Evolutionary conservation across 805 yeast species (phyloP).

Genomic region (Yamadazyma ubonensis): DNA sequence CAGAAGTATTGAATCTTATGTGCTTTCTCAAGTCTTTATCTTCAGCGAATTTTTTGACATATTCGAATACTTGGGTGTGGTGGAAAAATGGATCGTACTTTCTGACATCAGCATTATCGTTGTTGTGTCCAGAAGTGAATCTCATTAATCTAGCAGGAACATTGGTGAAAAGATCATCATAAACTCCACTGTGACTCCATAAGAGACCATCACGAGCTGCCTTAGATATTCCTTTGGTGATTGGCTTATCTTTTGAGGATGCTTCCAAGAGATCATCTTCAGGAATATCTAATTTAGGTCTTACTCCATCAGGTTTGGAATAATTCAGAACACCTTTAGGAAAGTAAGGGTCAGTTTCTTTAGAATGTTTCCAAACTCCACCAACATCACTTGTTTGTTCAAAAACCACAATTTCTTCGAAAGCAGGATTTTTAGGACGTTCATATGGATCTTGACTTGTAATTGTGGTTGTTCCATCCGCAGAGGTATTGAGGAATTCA

Average conservation of each 20-base stretch:
- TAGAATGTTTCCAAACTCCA: constrained; percentile 40
- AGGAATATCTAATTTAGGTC: constrained; percentile 15
- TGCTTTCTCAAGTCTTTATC: constrained; percentile 24
- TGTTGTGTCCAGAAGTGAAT: constrained; percentile 28
- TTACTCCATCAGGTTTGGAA: constrained; percentile 31
- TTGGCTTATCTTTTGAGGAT: constrained; percentile 20
- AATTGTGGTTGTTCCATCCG: constrained; percentile 19
- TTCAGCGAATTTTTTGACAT: constrained; percentile 26
- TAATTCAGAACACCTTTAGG: constrained; percentile 24
- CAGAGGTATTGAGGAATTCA: constrained; percentile 26
- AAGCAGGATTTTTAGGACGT: constrained; percentile 5
- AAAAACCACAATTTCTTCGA: constrained; percentile 20
- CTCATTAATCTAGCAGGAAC: constrained; percentile 35
- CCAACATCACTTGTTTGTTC: constrained; percentile 42
- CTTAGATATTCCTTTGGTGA: constrained; percentile 2
- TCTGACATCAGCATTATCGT: constrained; percentile 10
- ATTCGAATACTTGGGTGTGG: constrained; percentile 25
- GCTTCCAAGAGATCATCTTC: constrained; percentile 13
- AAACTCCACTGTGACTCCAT: constrained; percentile 40
- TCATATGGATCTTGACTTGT: neutral
- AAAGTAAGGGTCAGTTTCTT: constrained; percentile 16
- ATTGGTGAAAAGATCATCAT: constrained; percentile 38
- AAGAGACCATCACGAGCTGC: constrained; percentile 19
- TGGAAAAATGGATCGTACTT: constrained; percentile 33
- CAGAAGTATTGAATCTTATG: constrained; percentile 40